These are phyloP conservation scores for Aspergillus niger DNA, from an alignment of 2,329 filamentous ascomycete species.

Conservation along the genomic window DNA sequence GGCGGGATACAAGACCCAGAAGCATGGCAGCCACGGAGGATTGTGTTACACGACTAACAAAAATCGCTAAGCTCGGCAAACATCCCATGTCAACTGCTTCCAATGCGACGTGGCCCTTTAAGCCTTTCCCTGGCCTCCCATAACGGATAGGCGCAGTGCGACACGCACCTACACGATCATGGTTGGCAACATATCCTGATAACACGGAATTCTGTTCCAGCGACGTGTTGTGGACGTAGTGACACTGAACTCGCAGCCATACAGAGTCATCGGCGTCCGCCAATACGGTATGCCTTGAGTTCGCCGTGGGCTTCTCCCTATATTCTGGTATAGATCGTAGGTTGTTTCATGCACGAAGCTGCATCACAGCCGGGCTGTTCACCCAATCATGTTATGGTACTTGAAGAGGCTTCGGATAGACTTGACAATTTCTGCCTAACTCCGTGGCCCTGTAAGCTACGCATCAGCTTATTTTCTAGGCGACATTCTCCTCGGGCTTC, in stretches of 20 bases:
- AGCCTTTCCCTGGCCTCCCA: constrained; percentile 5
- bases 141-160: constrained; percentile 21
- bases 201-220: constrained; percentile 11
- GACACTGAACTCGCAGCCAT: constrained; percentile 14
- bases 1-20: constrained; percentile 29
- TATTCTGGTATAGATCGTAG: constrained; percentile 1
- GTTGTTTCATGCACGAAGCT: constrained; percentile 16
- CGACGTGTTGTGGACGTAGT: constrained; percentile 8
- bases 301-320: not conserved
- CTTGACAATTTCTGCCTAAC: constrained; percentile 2
- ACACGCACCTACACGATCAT: constrained; percentile 21
- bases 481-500: not conserved
- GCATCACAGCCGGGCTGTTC: not conserved
- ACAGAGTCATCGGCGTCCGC: constrained; percentile 2
- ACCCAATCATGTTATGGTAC: not conserved
- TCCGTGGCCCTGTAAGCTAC: not conserved
- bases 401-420: not conserved
- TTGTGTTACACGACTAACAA: constrained; percentile 27
- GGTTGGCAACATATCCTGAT: constrained; percentile 6
- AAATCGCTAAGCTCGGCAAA: constrained; percentile 16
- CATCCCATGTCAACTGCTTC: constrained; percentile 10
- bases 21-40: constrained; percentile 38
- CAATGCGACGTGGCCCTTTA: constrained; percentile 1
- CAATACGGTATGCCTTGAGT: not conserved
- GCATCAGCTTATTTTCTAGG: not conserved